Evolutionary conservation across 257 asterid species (phyloP).

Genomic region (Solanum gracilifrons): DNA sequence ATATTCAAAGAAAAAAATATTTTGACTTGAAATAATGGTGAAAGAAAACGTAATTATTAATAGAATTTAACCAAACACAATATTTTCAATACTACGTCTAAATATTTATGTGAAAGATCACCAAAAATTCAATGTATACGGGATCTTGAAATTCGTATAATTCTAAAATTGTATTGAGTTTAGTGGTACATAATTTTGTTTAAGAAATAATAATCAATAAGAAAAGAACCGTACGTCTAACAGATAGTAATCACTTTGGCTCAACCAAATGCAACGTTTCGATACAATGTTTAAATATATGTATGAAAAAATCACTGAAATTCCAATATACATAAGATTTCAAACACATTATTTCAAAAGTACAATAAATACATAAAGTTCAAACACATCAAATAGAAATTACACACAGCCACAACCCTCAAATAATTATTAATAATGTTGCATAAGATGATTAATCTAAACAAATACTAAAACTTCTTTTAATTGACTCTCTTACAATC

Average conservation of each 20-base stretch:
- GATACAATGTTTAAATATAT: background rate
- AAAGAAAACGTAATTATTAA: background rate
- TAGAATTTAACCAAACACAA: background rate
- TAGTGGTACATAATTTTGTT: background rate
- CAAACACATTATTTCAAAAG: background rate
- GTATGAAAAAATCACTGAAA: background rate
- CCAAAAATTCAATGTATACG: background rate
- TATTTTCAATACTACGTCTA: background rate
- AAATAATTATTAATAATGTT: background rate
- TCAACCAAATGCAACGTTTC: accelerated
- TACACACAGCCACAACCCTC: background rate
- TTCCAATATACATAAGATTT: background rate
- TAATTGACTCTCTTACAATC: conserved; percentile 34
- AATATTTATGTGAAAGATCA: background rate
- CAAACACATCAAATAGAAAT: background rate
- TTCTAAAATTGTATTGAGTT: background rate
- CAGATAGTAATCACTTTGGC: background rate
- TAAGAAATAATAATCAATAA: background rate
- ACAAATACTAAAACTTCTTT: background rate
- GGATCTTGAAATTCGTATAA: background rate
- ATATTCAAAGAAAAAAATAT: background rate
- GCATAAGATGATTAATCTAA: background rate
- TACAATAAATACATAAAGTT: background rate
- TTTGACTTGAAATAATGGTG: background rate
- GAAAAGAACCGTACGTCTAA: background rate